These are phyloP conservation scores for Pichia paraexigua DNA, from an alignment of 805 yeast genomes.

Conservation along the genomic window DNA sequence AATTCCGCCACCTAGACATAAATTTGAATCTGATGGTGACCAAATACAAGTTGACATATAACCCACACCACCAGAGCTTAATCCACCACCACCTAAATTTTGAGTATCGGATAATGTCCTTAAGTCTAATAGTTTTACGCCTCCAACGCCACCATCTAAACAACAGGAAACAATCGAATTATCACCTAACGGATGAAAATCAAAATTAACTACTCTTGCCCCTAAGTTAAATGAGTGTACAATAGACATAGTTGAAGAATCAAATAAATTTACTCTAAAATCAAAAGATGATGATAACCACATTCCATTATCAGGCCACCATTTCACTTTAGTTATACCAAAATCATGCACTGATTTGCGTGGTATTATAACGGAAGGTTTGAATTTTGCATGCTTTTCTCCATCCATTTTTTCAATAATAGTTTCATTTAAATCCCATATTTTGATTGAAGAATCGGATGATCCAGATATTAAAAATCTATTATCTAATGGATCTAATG, in stretches of 20 bases:
- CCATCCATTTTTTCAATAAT: constrained; percentile 12
- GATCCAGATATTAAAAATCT: constrained; percentile 60
- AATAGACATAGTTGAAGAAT: constrained; percentile 53
- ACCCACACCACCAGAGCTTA: constrained; percentile 23
- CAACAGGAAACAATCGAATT: constrained; percentile 62
- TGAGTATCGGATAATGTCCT: constrained; percentile 69
- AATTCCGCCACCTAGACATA: constrained; percentile 72
- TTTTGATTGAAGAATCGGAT: constrained; percentile 57
- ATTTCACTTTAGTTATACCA: constrained; percentile 65
- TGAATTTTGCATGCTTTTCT: constrained; percentile 11
- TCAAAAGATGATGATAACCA: constrained; percentile 80
- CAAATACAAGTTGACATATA: constrained; percentile 35
- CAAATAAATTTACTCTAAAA: constrained; percentile 72
- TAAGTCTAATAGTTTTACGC: constrained; percentile 55
- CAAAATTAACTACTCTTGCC: constrained; percentile 59
- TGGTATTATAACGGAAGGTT: constrained; percentile 20
- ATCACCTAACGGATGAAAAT: constrained; percentile 39
- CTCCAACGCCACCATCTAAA: constrained; percentile 43
- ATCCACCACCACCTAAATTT: constrained; percentile 38
- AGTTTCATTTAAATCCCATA: constrained; percentile 50
- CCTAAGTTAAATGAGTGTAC: constrained; percentile 61
- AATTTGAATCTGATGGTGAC: constrained; percentile 57
- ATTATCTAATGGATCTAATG: constrained; percentile 40
- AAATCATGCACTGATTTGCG: constrained; percentile 46
- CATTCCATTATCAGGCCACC: constrained; percentile 96